Base-by-base conservation (phyloP, 1,139 yeast genomes). In the Hemisphaericaspora xylofermentans region DNA sequence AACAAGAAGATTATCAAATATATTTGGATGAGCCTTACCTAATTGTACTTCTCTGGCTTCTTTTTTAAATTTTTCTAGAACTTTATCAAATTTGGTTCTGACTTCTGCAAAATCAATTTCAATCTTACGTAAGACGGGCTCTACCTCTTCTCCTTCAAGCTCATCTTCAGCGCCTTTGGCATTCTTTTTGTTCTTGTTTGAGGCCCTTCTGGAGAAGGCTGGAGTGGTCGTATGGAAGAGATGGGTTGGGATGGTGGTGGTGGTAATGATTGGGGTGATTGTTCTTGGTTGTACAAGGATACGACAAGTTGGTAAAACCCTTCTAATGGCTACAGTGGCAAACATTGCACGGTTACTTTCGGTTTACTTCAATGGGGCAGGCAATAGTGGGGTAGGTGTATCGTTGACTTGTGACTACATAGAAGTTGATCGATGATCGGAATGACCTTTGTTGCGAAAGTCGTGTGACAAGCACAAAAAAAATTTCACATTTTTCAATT, bases 1-100 rank as follows among this genome's bases (percentile, higher is more conserved):
- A 9, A 89, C 75, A 35, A 61, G 61, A 46, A 88, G 61, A 13
- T 73, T 62, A 58, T 86, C 86, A 53, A 88, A 86, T 19, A 84
- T 74, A 27, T 70, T 68, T 1, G 91, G 83, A 49, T 81, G 82
- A 3, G 87, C 70, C 43, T 76, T 78, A 2, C 94, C 95, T 53
- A 82, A 67, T 53, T 82, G 85, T 39, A 80, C 66, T 46, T 82
- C 88, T 37, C 74, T 75, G 24, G 84, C 68, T 39, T 69, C 71
- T 48, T 80, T 80, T 42, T 72, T 64, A 57, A 82, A 86, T 38
- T 63, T 60, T 2, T 74, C 79, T 8, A 85, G 47, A 0, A 83
- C 65, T 2, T 61, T 58, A 25, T 76, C 71, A 52, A 80, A 82
- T 41, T 71, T 68, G 3, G 55, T 42, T 31, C 74, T 77, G 7